Base-by-base conservation (phyloP, 2,329 filamentous ascomycete genomes). In the Cladosporium sp. region DNA sequence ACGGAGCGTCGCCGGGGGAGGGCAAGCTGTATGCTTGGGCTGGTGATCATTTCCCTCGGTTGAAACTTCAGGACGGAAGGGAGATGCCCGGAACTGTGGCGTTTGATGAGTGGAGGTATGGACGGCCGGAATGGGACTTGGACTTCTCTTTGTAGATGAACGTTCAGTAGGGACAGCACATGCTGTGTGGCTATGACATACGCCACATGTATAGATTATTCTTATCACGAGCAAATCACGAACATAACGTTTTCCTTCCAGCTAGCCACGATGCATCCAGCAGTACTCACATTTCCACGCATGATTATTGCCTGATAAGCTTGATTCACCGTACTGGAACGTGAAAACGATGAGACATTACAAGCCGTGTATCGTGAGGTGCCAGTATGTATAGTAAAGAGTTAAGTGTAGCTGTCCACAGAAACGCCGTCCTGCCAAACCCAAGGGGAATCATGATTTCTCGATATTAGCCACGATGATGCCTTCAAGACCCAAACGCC, bases 1-100 rank as follows among this genome's bases (percentile, higher is more conserved):
- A 67, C 36, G 69, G 69, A 39, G 67, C 67, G 1, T 68, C 63
- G 15, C 67, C 68, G 1, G 64, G 70, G 22, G 67, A 71, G 30
- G 71, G 74, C 7, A 64, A 65, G 3, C 65, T 66, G 11, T 78
- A 78, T 59, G 64, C 72, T 0, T 79, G 77, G 72, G 72, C 72
- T 1, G 61, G 72, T 5, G 69, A 76, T 39, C 66, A 70, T 7
- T 81, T 81, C 52, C 79, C 79, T 2, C 66, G 78, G 9, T 64
- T 82, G 39, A 69, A 64, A 59, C 67, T 81, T 19, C 71, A 69
- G n/a, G 69, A 77, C 66, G 79, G 78, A 1, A 69, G 64, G 7
- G 76, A 78, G 58, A 80, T 81, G 78, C 76, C 77, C 1, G 78
- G 78, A 2, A 60, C 66, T n/a, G 72, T 75, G 5, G 63, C 65